Evolutionary conservation across 768 basidiomycete genomes (phyloP), one percentile per base, ranked within the genome.

Genomic region (Leucosporidium creatinivorum): DNA sequence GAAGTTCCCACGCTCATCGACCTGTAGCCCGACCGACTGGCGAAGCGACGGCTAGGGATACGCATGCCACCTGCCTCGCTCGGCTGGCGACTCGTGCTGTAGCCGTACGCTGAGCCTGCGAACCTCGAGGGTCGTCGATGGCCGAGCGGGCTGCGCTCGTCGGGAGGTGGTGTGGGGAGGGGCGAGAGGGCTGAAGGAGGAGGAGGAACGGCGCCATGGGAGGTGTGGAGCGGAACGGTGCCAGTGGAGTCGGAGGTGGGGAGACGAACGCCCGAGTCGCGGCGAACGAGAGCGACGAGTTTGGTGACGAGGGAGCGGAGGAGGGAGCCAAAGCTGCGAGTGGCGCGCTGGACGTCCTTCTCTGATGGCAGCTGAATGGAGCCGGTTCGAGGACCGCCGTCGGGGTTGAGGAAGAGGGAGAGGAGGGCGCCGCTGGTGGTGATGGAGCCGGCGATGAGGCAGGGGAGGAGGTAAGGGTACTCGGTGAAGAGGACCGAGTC

Each of bases 391-490:
- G 92, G 89, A 15, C 94, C 93, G 62, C 91, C 96, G 76, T 99
- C 93, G 65, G 83, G 86, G 23, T 86, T 89, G 52, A 99, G 85
- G 82, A 97, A 96, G 72, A 91, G 85, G 0, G 87, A 87, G 39
- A 98, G 81, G 61, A 96, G 71, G 5, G 91, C 87, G n/a, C 93
- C 93, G 51, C 81, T 81, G 65, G 90, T 78, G 10, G 91, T 91
- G 58, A 97, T 83, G 13, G 82, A 79, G 3, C 88, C 86, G 44
- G 92, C 92, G 56, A 93, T 78, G 25, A 82, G 80, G 75, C 89
- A 91, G 1, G 96, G 93, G 21, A 99, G 81, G 49, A 98, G 83
- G 77, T 99, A 99, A 2, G 96, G 96, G 76, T 89, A 92, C 10
- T 80, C 81, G 30, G 84, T 82, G 76, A 97, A 89, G 26, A 97